These are phyloP conservation scores for Candida endomychidarum DNA, from an alignment of 805 yeast species.

Conservation along the genomic window DNA sequence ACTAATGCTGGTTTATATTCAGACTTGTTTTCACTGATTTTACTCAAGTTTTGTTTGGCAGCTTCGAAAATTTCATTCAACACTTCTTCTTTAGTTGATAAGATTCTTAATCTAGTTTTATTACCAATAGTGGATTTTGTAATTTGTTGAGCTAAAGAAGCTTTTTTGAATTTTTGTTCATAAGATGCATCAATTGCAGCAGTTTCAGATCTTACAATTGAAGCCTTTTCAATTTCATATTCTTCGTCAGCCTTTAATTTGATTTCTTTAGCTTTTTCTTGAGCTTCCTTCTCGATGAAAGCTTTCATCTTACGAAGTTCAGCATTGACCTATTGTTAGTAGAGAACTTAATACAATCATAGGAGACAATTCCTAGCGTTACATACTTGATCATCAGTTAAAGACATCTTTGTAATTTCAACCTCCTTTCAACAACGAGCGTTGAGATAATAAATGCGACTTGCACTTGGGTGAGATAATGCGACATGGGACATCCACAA, in stretches of 20 bases:
- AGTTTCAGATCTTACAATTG: constrained; percentile 89
- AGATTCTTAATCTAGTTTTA: constrained; percentile 89
- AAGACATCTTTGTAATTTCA: constrained; percentile 21
- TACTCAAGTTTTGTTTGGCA: constrained; percentile 62
- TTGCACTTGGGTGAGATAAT: background rate
- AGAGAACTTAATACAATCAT: background rate
- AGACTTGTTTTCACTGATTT: constrained; percentile 51
- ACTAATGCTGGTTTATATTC: constrained; percentile 69
- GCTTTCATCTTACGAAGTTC: constrained; percentile 98
- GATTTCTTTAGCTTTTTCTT: constrained; percentile 96
- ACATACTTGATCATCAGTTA: constrained; percentile 35
- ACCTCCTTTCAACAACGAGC: constrained; percentile 6
- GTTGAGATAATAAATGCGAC: background rate
- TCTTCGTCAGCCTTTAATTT: constrained; percentile 96
- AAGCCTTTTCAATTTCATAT: constrained; percentile 95
- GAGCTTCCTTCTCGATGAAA: constrained; percentile 98
- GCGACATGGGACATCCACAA: constrained; percentile 1
- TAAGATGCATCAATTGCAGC: constrained; percentile 80
- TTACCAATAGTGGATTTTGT: constrained; percentile 93
- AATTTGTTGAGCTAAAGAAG: constrained; percentile 90
- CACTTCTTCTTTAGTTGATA: constrained; percentile 77
- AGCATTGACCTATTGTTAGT: constrained; percentile 67
- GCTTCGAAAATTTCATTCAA: constrained; percentile 70
- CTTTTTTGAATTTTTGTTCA: constrained; percentile 85
- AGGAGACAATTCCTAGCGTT: background rate